Evolutionary conservation across 1,284 basidiomycete species (phyloP).

Genomic region (Athelia psychrophila): DNA sequence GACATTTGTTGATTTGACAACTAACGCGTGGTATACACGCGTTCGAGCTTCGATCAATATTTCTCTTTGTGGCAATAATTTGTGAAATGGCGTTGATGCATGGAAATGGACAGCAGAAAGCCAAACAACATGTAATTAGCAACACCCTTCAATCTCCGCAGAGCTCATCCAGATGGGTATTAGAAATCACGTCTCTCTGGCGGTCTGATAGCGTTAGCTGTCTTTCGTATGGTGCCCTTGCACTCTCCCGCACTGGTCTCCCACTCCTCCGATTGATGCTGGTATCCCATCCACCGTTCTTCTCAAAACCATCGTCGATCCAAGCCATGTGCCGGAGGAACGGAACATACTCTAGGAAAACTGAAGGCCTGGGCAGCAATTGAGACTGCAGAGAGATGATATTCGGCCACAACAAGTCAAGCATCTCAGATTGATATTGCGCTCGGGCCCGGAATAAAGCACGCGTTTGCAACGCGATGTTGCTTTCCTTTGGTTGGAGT

Average conservation of each 20-base stretch:
- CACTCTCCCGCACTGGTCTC: conserved; percentile 57
- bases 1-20: too few relatives aligned
- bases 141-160: background rate
- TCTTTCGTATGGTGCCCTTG: conserved; percentile 35
- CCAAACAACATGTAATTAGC: background rate
- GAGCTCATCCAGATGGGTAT: conserved; percentile 20
- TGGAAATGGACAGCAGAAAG: too few relatives aligned
- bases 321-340: conserved; percentile 66
- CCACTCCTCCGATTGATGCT: conserved; percentile 27
- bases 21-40: too few relatives aligned
- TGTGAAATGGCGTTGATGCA: too few relatives aligned
- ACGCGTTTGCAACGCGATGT: conserved; percentile 26
- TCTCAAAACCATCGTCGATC: conserved; percentile 58
- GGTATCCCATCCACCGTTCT: conserved; percentile 20
- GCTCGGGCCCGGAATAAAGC: conserved; percentile 37
- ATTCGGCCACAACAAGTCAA: conserved; percentile 36
- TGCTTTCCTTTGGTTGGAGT: conserved; percentile 24
- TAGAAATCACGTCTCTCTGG: conserved; percentile 29
- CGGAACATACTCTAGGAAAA: conserved; percentile 72
- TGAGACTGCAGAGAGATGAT: conserved; percentile 26
- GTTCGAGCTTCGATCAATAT: too few relatives aligned
- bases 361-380: conserved; percentile 38
- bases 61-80: too few relatives aligned
- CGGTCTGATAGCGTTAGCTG: conserved; percentile 37
- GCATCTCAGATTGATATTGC: conserved; percentile 38